Evolutionary conservation across 1,284 basidiomycete genomes (phyloP).

Genomic region (Rhodotorula glutinis): DNA sequence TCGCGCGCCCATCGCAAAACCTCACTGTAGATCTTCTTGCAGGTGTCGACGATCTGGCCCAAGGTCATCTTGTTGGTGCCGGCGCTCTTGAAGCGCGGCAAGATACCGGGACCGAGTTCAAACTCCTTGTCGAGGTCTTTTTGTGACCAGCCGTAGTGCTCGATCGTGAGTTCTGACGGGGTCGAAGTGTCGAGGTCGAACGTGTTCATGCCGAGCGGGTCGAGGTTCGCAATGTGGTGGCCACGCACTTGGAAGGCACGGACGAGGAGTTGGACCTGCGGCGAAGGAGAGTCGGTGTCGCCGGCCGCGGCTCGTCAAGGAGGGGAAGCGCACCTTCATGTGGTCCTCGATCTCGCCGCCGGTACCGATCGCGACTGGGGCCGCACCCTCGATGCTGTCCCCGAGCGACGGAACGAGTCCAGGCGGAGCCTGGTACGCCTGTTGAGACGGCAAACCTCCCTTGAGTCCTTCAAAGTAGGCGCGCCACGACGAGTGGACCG

Average conservation of each 20-base stretch:
- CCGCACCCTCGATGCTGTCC: conserved; percentile 53
- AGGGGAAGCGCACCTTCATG: conserved; percentile 65
- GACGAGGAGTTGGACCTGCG: conserved; percentile 87
- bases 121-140: conserved; percentile 92
- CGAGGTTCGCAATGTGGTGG: conserved; percentile 91
- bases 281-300: too few species aligned
- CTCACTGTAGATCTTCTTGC: conserved; percentile 90
- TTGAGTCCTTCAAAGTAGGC: conserved; percentile 93
- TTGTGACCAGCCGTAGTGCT: conserved; percentile 91
- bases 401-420: conserved; percentile 50
- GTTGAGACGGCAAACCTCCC: conserved; percentile 74
- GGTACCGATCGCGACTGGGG: conserved; percentile 60
- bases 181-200: conserved; percentile 72
- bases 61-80: conserved; percentile 82
- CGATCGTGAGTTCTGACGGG: conserved; percentile 85
- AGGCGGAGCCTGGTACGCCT: conserved; percentile 76
- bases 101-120: conserved; percentile 87
- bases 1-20: background rate
- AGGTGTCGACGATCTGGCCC: conserved; percentile 85
- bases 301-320: background rate
- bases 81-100: conserved; percentile 88
- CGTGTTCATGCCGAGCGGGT: conserved; percentile 89
- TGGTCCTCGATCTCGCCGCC: conserved; percentile 79
- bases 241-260: conserved; percentile 98
- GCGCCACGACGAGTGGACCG: conserved; percentile 93